phyloP scores from a whole-genome alignment of 805 yeast genomes.

The Myxozyma udenii region DNA sequence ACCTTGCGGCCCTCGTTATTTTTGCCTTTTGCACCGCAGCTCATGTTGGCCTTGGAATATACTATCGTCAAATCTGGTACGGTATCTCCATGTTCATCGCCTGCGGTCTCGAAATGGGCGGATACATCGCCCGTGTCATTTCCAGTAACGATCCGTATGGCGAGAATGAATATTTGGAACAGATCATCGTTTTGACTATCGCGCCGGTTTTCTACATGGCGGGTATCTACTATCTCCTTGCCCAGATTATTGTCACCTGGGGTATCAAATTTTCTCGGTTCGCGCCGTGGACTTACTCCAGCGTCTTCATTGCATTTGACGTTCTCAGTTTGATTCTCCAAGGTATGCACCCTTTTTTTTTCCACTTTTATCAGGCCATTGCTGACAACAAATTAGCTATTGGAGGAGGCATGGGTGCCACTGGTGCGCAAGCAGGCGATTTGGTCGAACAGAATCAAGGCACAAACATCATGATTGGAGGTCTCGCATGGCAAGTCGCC shows the following conservation, averaged over 20 bases:
- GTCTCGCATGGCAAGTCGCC: constrained; percentile 71
- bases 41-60: constrained; percentile 47
- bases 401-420: constrained; percentile 74
- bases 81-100: constrained; percentile 57
- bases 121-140: constrained; percentile 60
- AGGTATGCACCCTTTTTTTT: constrained; percentile 15
- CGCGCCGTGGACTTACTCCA: constrained; percentile 59
- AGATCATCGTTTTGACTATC: constrained; percentile 64
- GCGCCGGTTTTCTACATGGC: constrained; percentile 86
- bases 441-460: constrained; percentile 46
- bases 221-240: constrained; percentile 70
- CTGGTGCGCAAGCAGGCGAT: constrained; percentile 39
- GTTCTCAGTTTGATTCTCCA: constrained; percentile 61
- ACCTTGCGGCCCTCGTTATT: constrained; percentile 53
- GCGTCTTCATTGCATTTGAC: constrained; percentile 65
- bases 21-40: constrained; percentile 49
- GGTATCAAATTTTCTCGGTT: constrained; percentile 49
- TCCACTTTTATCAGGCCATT: neutral
- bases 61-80: constrained; percentile 63
- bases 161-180: constrained; percentile 52
- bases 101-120: constrained; percentile 52
- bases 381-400: neutral
- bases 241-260: constrained; percentile 61
- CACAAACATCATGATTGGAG: constrained; percentile 71
- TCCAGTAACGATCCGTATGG: constrained; percentile 40